These are phyloP conservation scores for Hymenoscyphus linearis DNA, from an alignment of 2,329 filamentous ascomycete genomes.

Conservation along the genomic window DNA sequence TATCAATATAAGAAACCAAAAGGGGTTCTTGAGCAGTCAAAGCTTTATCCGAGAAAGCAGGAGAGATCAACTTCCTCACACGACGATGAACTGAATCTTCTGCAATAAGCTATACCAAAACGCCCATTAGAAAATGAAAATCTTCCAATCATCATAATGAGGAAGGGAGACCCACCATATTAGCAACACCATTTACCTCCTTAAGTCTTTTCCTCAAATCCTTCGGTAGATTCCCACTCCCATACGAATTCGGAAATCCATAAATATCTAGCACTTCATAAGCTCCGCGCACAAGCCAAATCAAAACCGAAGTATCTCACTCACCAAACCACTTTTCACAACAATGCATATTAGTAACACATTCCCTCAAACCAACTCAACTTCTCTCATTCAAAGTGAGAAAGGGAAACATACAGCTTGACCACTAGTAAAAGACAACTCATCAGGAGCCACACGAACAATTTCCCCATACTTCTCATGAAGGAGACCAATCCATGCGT, in stretches of 20 bases:
- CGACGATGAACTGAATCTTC: conserved; percentile 21
- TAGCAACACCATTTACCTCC: background rate
- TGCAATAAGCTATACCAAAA: conserved; percentile 3
- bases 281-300: background rate
- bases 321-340: background rate
- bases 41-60: conserved; percentile 32
- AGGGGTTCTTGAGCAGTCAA: conserved; percentile 31
- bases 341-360: background rate
- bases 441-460: background rate
- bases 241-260: background rate
- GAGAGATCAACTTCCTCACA: conserved; percentile 27
- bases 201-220: background rate
- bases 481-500: background rate
- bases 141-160: no score
- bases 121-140: background rate
- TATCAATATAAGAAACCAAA: conserved; percentile 7
- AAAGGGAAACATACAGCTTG: background rate
- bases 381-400: no score
- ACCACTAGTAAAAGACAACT: background rate
- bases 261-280: background rate
- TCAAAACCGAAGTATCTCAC: background rate
- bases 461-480: background rate
- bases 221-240: background rate
- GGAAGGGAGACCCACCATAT: background rate
- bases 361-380: background rate